Conservation (phyloP, 345 rosid genomes). For the Odontarrhena argentea region DNA sequence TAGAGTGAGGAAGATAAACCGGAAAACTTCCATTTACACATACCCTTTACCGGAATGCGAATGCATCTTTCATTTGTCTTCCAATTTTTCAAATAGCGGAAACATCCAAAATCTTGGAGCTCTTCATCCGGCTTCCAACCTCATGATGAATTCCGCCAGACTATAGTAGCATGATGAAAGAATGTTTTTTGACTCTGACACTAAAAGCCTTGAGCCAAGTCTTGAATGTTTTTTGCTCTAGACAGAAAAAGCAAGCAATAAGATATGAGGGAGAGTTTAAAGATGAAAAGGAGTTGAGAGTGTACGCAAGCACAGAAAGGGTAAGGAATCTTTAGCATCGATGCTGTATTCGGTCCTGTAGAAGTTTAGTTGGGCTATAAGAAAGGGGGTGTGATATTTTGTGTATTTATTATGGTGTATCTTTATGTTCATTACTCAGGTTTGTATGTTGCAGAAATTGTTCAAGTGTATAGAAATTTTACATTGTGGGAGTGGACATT, state of each 20-base stretch:
- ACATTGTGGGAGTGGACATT: background rate
- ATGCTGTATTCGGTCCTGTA: constrained; percentile 22
- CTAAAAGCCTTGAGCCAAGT: constrained; percentile 19
- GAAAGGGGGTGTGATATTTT: constrained; percentile 29
- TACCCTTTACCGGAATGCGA: constrained; percentile 88
- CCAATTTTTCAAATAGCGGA: constrained; percentile 48
- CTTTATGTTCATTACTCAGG: constrained; percentile 14
- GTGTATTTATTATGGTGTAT: constrained; percentile 14
- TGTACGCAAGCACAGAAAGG: constrained; percentile 3
- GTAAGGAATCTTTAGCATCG: constrained; percentile 24
- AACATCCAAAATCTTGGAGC: constrained; percentile 38
- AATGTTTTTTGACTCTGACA: constrained; percentile 26
- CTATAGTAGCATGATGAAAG: background rate
- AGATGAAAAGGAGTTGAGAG: constrained; percentile 3
- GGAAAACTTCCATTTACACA: constrained; percentile 81
- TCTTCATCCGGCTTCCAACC: constrained; percentile 38
- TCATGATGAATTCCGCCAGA: constrained; percentile 28
- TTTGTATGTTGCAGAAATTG: constrained; percentile 18
- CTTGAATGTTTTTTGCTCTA: constrained; percentile 21
- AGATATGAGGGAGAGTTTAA: constrained; percentile 15
- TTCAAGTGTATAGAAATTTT: constrained; percentile 37
- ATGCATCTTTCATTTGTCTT: constrained; percentile 60
- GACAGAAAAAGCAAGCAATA: constrained; percentile 8
- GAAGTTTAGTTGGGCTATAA: constrained; percentile 29
- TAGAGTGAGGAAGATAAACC: constrained; percentile 70